A percentile compares a stretch with the other conserved stretches of the same genome.
phyloP scores from a whole-genome alignment of 73 alveolate genomes.

The Tetrahymena thermophila region DNA sequence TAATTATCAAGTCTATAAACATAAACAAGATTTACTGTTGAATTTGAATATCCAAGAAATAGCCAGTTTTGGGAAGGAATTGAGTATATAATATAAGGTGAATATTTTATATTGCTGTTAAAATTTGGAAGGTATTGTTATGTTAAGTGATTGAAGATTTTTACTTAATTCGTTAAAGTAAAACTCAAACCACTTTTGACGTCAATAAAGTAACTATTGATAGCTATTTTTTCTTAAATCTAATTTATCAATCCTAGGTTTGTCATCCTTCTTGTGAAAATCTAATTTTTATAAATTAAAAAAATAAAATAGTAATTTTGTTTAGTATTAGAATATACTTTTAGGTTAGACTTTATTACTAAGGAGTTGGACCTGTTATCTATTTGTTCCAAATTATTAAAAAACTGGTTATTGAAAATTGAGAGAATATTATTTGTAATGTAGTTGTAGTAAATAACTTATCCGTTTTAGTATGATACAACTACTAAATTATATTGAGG shows the following conservation, averaged over 20 bases:
- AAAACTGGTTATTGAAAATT: no score
- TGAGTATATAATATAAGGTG: neutral
- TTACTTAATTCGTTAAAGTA: neutral
- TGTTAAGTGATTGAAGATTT: no score
- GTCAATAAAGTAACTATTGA: neutral
- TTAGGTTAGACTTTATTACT: neutral
- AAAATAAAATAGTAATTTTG: no score
- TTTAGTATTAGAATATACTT: neutral
- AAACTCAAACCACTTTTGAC: neutral
- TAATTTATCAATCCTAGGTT: neutral
- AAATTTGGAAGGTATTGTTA: neutral
- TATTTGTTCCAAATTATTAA: no score
- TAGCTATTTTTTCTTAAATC: neutral
- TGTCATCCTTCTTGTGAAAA: neutral
- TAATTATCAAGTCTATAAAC: neutral
- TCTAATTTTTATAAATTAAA: neutral
- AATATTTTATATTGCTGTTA: no score
- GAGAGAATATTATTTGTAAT: neutral
- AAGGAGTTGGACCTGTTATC: neutral
- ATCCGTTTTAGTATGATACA: neutral
- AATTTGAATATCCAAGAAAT: neutral
- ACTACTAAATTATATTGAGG: no score
- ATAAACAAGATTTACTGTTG: neutral
- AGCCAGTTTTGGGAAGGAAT: neutral
- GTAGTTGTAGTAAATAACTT: no score